A percentile compares a stretch with the other conserved stretches of the same genome.
These are phyloP conservation scores for Leishmania mexicana DNA, from an alignment of 208 protist species.

Conservation along the genomic window DNA sequence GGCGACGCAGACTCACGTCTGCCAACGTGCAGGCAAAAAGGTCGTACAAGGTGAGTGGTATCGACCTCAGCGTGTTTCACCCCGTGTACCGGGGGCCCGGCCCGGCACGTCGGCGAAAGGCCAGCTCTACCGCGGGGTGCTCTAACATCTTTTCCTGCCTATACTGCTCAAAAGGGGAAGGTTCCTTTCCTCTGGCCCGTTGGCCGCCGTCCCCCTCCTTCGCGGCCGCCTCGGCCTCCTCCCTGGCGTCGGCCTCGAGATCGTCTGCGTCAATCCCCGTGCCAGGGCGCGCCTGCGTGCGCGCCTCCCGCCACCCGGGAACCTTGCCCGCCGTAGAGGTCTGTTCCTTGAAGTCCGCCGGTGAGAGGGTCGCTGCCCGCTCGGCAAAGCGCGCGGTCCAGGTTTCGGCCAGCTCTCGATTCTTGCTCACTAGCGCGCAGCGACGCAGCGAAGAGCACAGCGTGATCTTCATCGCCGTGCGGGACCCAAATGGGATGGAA, in stretches of 20 bases:
- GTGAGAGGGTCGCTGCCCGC: slow-evolving; percentile 42
- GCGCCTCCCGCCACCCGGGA: slow-evolving; percentile 36
- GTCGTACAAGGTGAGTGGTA: neutral
- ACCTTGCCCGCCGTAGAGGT: slow-evolving; percentile 13
- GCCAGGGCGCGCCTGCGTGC: slow-evolving; percentile 37
- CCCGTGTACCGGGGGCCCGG: slow-evolving; percentile 84
- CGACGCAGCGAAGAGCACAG: slow-evolving; percentile 78
- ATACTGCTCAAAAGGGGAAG: slow-evolving; percentile 52
- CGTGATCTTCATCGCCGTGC: slow-evolving; percentile 61
- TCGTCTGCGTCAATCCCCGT: slow-evolving; percentile 76
- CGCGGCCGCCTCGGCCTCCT: slow-evolving; percentile 17
- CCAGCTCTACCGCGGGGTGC: slow-evolving; percentile 70
- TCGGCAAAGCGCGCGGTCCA: slow-evolving; percentile 82
- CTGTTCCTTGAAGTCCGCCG: slow-evolving; percentile 59
- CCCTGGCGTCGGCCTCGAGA: slow-evolving; percentile 40
- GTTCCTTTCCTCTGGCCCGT: neutral
- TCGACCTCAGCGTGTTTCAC: slow-evolving; percentile 17
- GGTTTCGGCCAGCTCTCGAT: slow-evolving; percentile 47
- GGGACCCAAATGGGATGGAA: slow-evolving; percentile 52
- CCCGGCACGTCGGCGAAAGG: slow-evolving; percentile 42
- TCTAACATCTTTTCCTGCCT: slow-evolving; percentile 67
- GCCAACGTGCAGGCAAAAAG: neutral
- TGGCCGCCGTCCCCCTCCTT: neutral
- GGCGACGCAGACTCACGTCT: neutral
- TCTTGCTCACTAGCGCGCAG: slow-evolving; percentile 59